These are phyloP conservation scores for Citrus maxima DNA, from an alignment of 345 rosid genomes.

Conservation along the genomic window DNA sequence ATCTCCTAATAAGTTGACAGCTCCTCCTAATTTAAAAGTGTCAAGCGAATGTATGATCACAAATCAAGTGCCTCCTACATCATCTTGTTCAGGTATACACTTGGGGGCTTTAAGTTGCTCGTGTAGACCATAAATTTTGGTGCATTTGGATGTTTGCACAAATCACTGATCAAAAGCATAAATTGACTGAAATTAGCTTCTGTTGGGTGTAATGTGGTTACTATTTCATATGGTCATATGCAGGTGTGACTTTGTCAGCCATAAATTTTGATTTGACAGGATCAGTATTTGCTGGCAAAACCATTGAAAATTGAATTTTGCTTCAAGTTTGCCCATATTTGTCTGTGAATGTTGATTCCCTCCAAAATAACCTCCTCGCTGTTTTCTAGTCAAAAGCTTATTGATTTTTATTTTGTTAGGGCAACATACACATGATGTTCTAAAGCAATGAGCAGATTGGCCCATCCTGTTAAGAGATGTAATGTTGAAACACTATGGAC, in stretches of 20 bases:
- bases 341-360: not conserved
- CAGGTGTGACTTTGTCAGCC: not conserved
- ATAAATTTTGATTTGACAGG: not conserved
- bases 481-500: not conserved
- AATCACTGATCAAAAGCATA: not conserved
- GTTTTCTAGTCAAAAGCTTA: constrained; percentile 1
- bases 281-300: not conserved
- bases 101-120: not conserved
- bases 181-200: not conserved
- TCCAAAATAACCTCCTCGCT: not conserved
- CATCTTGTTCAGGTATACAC: constrained; percentile 39
- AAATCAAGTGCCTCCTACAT: constrained; percentile 31
- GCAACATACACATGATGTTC: constrained; percentile 27
- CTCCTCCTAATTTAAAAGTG: constrained; percentile 24
- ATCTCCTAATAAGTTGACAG: constrained; percentile 27
- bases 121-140: not conserved
- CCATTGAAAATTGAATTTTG: not conserved
- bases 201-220: not conserved
- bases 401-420: constrained; percentile 25
- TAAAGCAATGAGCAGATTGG: constrained; percentile 31
- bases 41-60: constrained; percentile 33
- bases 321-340: not conserved
- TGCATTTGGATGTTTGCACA: constrained; percentile 5
- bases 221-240: not conserved
- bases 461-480: constrained; percentile 16